phyloP scores from a whole-genome alignment of 345 rosid species.

The Isatis tinctoria region DNA sequence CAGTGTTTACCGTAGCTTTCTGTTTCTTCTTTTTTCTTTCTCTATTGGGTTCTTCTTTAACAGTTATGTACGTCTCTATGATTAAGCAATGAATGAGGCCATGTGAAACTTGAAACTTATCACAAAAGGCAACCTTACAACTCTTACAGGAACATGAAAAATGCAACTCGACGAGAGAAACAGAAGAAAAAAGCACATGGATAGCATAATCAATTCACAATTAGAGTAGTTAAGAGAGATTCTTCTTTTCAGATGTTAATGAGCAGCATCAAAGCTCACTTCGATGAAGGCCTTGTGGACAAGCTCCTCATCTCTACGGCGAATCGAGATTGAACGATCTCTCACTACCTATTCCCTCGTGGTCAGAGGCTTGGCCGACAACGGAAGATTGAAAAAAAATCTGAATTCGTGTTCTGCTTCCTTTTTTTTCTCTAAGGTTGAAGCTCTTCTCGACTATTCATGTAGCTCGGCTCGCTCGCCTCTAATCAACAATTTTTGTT shows the following conservation, averaged over 20 bases:
- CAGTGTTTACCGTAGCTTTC: constrained; percentile 1
- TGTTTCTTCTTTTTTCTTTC: background rate
- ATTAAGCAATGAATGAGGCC: background rate
- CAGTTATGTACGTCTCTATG: background rate
- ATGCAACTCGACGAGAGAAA: background rate
- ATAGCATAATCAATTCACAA: background rate
- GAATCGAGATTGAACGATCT: no score
- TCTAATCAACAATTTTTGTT: no score
- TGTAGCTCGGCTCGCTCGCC: no score
- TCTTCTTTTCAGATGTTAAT: background rate
- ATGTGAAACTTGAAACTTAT: background rate
- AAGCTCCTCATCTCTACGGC: no score
- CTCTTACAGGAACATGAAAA: background rate
- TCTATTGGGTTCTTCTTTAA: background rate
- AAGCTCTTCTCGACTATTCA: no score
- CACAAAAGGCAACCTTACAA: background rate
- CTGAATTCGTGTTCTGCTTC: no score
- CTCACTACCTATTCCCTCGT: no score
- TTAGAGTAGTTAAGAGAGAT: background rate
- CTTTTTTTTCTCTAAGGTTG: no score
- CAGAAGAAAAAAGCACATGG: background rate
- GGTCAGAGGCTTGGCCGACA: no score
- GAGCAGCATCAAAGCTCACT: background rate
- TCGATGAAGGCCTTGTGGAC: no score
- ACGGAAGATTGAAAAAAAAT: no score